Conservation (phyloP, 2,329 filamentous ascomycete species). For the Ophiosphaerella herpotricha region DNA sequence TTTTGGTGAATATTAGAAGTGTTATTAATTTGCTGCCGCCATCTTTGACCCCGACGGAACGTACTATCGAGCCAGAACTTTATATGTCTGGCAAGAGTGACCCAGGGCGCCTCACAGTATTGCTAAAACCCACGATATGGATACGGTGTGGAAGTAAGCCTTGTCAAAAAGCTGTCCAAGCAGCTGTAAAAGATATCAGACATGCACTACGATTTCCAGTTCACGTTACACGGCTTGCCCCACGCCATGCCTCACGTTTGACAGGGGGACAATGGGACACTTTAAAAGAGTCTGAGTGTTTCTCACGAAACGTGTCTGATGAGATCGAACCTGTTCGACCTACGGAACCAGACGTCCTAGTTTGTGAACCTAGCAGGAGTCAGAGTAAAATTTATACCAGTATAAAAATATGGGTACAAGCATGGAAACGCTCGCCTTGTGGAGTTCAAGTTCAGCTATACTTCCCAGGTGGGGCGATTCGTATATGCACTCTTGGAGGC, state of each 20-base stretch:
- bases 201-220: constrained; percentile 2
- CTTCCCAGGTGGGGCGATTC: not conserved
- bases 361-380: not conserved
- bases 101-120: not conserved
- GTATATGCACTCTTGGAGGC: constrained; percentile 6
- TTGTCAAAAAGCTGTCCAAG: not conserved
- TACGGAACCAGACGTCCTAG: not conserved
- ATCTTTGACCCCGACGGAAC: not conserved
- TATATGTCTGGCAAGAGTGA: constrained; percentile 5
- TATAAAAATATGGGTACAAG: not conserved
- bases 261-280: not conserved
- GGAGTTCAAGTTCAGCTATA: not conserved
- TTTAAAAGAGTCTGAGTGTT: not conserved
- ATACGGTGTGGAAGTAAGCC: constrained; percentile 10
- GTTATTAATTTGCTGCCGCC: not conserved
- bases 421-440: constrained; percentile 2
- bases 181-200: constrained; percentile 3
- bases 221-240: constrained; percentile 6
- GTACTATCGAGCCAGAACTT: constrained; percentile 9
- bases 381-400: not conserved
- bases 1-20: not conserved
- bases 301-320: not conserved
- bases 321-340: not conserved
- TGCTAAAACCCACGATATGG: constrained; percentile 8
- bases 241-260: not conserved